Evolutionary conservation across 2,329 filamentous ascomycete species (phyloP).

Genomic region (Pezicula neosporulosa): DNA sequence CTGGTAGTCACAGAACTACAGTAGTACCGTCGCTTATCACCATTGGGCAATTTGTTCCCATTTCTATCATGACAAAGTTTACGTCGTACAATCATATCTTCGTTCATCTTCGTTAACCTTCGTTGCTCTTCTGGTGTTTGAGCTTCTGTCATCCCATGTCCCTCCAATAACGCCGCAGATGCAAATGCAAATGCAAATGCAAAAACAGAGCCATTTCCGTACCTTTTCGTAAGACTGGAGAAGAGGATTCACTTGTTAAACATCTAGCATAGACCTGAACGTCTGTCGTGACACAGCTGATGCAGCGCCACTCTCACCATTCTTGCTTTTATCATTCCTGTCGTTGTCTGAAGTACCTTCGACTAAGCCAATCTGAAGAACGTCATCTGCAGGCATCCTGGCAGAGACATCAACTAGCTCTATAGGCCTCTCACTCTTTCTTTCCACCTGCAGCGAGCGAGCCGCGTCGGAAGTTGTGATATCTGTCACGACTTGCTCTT

Average conservation of each 20-base stretch:
- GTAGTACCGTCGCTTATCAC: too few relatives aligned
- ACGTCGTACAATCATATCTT: too few relatives aligned
- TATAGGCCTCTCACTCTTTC: conserved; percentile 26
- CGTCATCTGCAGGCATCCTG: conserved; percentile 3
- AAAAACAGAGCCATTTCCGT: too few relatives aligned
- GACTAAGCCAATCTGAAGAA: not conserved
- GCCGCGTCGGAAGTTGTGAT: conserved; percentile 28
- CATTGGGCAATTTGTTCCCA: too few relatives aligned
- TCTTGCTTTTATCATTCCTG: conserved; percentile 17
- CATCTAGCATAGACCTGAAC: conserved; percentile 38
- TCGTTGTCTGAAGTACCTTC: not conserved
- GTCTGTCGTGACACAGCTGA: conserved; percentile 27
- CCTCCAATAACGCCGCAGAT: too few relatives aligned
- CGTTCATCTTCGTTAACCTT: too few relatives aligned
- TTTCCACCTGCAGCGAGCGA: conserved; percentile 25
- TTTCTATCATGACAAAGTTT: too few relatives aligned
- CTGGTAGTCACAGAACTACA: too few relatives aligned
- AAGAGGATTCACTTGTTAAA: conserved; percentile 17
- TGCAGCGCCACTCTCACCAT: conserved; percentile 21
- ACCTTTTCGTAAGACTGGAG: too few relatives aligned
- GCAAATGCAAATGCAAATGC: too few relatives aligned
- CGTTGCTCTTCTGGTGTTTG: too few relatives aligned
- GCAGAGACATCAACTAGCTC: conserved; percentile 34
- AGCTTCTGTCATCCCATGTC: too few relatives aligned
- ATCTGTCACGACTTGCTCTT: conserved; percentile 28